Conservation (phyloP, 129 eudicot genomes). For the Rutidosis leptorrhynchoides region DNA sequence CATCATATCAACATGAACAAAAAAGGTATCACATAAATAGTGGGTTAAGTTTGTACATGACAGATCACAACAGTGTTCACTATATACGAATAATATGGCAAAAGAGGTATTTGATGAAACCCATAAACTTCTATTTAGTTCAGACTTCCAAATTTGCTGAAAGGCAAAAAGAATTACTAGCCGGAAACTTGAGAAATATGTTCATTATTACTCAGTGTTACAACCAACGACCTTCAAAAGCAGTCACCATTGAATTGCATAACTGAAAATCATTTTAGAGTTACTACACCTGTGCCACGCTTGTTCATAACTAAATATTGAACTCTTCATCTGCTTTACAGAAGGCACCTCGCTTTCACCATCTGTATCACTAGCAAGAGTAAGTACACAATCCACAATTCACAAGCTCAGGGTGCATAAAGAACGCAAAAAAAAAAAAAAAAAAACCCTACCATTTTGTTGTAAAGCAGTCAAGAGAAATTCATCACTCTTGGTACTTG, state of each 20-base stretch:
- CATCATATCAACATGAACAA: too few relatives aligned
- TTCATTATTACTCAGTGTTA: neutral
- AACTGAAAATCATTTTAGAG: conserved; percentile 9
- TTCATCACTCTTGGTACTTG: conserved; percentile 90
- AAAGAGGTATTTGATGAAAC: neutral
- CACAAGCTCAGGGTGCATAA: conserved; percentile 16
- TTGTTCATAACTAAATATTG: conserved; percentile 93
- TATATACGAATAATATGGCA: neutral
- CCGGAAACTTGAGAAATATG: conserved; percentile 16
- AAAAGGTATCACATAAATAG: neutral
- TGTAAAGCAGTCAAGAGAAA: conserved; percentile 75
- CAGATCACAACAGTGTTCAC: too few relatives aligned
- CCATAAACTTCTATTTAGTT: neutral
- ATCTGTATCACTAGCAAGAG: conserved; percentile 47
- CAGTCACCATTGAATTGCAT: conserved; percentile 16
- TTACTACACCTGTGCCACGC: conserved; percentile 93
- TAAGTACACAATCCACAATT: conserved; percentile 16
- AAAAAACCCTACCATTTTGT: conserved; percentile 58
- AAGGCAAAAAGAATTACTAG: neutral
- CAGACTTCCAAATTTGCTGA: neutral
- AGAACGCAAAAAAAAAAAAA: conserved; percentile 22
- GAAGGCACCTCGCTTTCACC: conserved; percentile 51
- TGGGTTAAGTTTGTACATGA: too few relatives aligned
- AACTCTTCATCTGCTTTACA: conserved; percentile 91
- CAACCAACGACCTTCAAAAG: conserved; percentile 10